Evolutionary conservation across 2,329 filamentous ascomycete genomes (phyloP).

Genomic region (Fusarium nygamai): DNA sequence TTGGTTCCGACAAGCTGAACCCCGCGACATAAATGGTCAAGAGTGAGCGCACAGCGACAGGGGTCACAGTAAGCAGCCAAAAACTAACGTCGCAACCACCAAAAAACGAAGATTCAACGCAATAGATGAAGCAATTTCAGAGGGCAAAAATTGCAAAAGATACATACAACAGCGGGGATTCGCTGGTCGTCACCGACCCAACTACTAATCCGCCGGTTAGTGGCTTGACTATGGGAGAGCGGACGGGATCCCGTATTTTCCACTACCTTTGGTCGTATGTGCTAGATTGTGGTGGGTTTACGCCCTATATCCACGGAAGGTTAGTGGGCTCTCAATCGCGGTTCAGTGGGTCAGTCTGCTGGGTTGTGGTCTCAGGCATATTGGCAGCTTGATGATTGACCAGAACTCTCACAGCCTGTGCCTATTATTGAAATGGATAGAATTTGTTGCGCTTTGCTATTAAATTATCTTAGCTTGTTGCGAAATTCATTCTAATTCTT

Average conservation of each 20-base stretch:
- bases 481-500: rapidly evolving
- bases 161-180: not conserved
- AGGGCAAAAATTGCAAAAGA: not conserved
- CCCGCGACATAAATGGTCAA: not conserved
- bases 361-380: not conserved
- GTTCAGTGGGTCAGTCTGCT: not conserved
- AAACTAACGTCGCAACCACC: not conserved
- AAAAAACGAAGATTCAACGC: not conserved
- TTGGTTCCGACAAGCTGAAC: not conserved
- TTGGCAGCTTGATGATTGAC: not conserved
- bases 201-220: not conserved
- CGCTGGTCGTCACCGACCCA: not conserved
- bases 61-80: too few species aligned
- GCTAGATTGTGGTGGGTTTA: rapidly evolving
- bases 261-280: constrained; percentile 1
- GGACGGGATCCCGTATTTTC: not conserved
- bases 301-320: rapidly evolving
- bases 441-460: not conserved
- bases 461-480: not conserved
- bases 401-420: too few species aligned
- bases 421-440: too few species aligned
- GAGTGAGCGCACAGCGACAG: not conserved
- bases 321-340: rapidly evolving
- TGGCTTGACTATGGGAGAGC: not conserved
- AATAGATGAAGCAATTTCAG: not conserved